Evolutionary conservation across 116 monocot species (phyloP), one percentile per base, ranked within the genome.

Genomic region (Zostera marina): DNA sequence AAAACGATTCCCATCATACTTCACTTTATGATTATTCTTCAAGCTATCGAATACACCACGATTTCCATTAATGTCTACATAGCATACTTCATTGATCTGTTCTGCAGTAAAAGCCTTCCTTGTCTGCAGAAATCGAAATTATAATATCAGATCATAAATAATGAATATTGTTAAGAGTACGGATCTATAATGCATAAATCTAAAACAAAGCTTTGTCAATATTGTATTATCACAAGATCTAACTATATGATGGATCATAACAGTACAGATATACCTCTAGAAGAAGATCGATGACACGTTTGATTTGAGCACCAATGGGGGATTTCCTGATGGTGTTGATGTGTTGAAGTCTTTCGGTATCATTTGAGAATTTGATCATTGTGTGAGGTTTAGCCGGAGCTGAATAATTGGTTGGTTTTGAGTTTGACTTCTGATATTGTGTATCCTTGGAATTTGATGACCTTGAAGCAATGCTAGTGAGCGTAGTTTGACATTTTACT

Each of bases 261-360:
- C 8, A 39, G 45, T 25, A 13, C 13, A 61, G n/a, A 1, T 7
- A 41, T 83, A 73, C 92, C 86, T 92, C 72, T 26, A 66, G 58
- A 2, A 92, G 80, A 51, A 92, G 56, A 43, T 87, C 92, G 63
- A 92, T 92, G 13, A 92, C 92, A 68, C 74, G 83, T 54, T 92
- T 92, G 46, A 92, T 77, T 54, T 85, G 85, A 22, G 82, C 82
- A 46, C 92, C 92, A 63, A 77, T 77, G 43, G 87, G 80, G 22
- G 80, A 80, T 60, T 83, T 87, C 58, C 86, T 70, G 48, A 92
- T 83, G 8, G 67, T 41, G 56, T 86, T 77, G 43, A 92, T 92
- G 53, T 82, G 82, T 54, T 80, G 79, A 24, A 83, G 80, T 69
- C 87, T 82, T 55, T 92, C 81, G 12, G 78, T 92, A 58, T 92